Base-by-base conservation (phyloP, 1,284 basidiomycete genomes). In the Ceratobasidium papillatum region DNA sequence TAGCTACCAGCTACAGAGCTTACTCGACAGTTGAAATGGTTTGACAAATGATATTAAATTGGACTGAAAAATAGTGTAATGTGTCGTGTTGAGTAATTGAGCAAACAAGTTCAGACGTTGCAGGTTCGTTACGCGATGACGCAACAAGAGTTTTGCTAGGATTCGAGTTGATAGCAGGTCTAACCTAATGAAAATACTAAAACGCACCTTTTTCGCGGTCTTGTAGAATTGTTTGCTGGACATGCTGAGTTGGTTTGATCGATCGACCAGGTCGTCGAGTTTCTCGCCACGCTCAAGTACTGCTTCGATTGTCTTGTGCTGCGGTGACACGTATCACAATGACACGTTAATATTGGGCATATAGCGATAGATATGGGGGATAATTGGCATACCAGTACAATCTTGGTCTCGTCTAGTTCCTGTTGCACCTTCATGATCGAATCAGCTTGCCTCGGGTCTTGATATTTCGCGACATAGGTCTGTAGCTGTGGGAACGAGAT, bases 281-380 rank as follows among this genome's bases (percentile, higher is more conserved):
- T 96, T 97, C 87, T 99, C 97, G 49, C 98, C 98, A 41, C 98
- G 90, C 82, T 97, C 91, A 45, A 99, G 87, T 1, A 99, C 97
- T 1, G 93, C 94, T 81, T 99, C 98, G 80, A 99, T 99, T 19
- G 98, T 99, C 87, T 99, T 98, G 87, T 99, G 98, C 94, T 97
- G 41, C 72, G 47, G n/a, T n/a, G 58, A 7, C 58, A 61, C 34
- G 34, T 36, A 61, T 59, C 56, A 17, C 56, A 14, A 30, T 36
- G 56, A 47, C 41, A 49, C 34, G 34, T 61, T 14, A 38, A 3
- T 51, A 12, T 7, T 1, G 27, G 25, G 2, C 3, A 7, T 22
- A 51, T 51, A 41, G 14, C 38, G 7, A 41, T 41, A 5, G 5
- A 41, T 51, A 51, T n/a, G 2, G 11, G 43, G n/a, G 3, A 64